Evolutionary conservation across 345 rosid species (phyloP).

Genomic region (Anacardium occidentale): DNA sequence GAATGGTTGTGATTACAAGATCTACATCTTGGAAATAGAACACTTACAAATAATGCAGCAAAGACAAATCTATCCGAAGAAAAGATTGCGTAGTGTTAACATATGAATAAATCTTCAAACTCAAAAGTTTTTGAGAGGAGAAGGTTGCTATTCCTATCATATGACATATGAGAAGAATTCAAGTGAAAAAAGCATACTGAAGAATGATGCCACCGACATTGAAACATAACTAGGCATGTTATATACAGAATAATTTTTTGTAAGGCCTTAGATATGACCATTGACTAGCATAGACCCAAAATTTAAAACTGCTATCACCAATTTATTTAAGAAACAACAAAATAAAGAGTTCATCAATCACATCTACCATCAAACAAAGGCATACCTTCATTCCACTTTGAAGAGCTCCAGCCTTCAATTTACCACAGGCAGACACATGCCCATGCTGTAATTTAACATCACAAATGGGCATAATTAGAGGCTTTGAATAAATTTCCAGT

Average conservation of each 20-base stretch:
- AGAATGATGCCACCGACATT: background rate
- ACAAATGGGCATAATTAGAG: slow-evolving; percentile 91
- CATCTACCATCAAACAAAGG: background rate
- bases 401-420: slow-evolving; percentile 92
- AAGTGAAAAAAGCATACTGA: background rate
- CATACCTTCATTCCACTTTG: slow-evolving; percentile 81
- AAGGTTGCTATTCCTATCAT: background rate
- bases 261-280: background rate
- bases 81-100: background rate
- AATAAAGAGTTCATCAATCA: background rate
- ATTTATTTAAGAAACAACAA: background rate
- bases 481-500: slow-evolving; percentile 72
- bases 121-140: background rate
- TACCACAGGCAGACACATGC: slow-evolving; percentile 83
- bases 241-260: background rate
- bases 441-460: slow-evolving; percentile 66
- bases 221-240: background rate
- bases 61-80: background rate
- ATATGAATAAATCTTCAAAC: background rate
- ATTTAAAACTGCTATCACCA: background rate
- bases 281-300: background rate
- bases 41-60: background rate
- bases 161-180: background rate
- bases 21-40: background rate
- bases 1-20: background rate